Conservation (phyloP, 106 monocot species). For the Alisma plantagoaquatica region DNA sequence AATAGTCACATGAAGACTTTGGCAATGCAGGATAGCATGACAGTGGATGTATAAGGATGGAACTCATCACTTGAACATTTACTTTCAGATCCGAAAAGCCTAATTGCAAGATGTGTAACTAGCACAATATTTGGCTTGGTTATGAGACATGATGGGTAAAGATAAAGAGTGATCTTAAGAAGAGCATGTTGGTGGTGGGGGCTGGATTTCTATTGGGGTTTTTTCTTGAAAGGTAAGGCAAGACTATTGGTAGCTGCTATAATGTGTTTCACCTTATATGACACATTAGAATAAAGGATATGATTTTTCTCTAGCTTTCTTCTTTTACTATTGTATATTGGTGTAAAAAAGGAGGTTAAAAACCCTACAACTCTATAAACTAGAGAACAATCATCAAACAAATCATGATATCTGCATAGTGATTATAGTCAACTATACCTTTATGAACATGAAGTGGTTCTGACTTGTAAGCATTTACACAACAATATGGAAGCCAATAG, state of each 20-base stretch:
- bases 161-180: background rate
- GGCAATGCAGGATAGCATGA: conserved; percentile 15
- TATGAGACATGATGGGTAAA: background rate
- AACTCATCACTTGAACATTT: conserved; percentile 13
- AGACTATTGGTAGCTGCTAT: conserved; percentile 23
- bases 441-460: too few relatives aligned
- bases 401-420: too few relatives aligned
- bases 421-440: too few relatives aligned
- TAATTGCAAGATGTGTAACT: background rate
- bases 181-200: conserved; percentile 13
- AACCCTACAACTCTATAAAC: too few relatives aligned
- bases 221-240: conserved; percentile 64
- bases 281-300: conserved; percentile 24
- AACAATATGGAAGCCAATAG: too few relatives aligned
- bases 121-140: background rate
- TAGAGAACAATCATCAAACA: too few relatives aligned
- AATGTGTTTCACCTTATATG: conserved; percentile 13
- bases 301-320: too few relatives aligned
- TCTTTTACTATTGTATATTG: too few relatives aligned
- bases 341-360: too few relatives aligned
- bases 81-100: background rate
- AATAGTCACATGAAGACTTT: conserved; percentile 47
- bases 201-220: conserved; percentile 20
- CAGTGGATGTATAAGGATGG: conserved; percentile 22
- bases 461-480: too few relatives aligned